Percentiles rank a stretch among this genome's conserved stretches.
phyloP scores from a whole-genome alignment of 768 basidiomycete genomes.

The Russula griseocarnosa region DNA sequence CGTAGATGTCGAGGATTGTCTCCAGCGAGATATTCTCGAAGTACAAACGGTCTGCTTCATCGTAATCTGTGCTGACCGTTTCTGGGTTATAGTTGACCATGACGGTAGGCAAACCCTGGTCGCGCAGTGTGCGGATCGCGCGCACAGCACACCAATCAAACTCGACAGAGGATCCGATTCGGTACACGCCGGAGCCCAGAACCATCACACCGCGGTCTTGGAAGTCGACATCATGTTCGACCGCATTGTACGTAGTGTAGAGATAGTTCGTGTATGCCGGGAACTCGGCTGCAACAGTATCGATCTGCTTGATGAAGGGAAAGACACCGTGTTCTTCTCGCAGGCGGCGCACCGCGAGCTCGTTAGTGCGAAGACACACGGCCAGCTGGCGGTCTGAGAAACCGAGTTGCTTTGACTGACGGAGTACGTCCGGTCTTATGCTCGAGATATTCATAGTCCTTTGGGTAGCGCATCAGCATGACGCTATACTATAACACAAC shows the following conservation, averaged over 20 bases:
- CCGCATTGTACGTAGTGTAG: slow-evolving; percentile 97
- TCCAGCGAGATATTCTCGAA: slow-evolving; percentile 98
- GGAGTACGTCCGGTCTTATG: slow-evolving; percentile 59
- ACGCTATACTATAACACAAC: background rate
- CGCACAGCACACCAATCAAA: slow-evolving; percentile 99
- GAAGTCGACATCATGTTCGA: slow-evolving; percentile 89
- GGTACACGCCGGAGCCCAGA: slow-evolving; percentile 95
- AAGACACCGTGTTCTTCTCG: slow-evolving; percentile 79
- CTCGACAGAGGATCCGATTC: slow-evolving; percentile 98
- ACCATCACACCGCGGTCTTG: slow-evolving; percentile 94
- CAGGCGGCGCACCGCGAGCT: slow-evolving; percentile 86
- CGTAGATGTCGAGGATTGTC: slow-evolving; percentile 95
- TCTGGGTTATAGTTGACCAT: slow-evolving; percentile 99
- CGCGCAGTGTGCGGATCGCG: slow-evolving; percentile 91
- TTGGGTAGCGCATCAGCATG: slow-evolving; percentile 15
- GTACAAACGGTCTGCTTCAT: slow-evolving; percentile 96
- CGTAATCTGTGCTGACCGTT: slow-evolving; percentile 98
- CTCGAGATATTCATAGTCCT: slow-evolving; percentile 64
- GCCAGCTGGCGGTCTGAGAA: slow-evolving; percentile 95
- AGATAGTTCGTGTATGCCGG: slow-evolving; percentile 98
- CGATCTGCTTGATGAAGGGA: slow-evolving; percentile 98
- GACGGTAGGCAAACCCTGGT: slow-evolving; percentile 90
- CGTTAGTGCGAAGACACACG: slow-evolving; percentile 76
- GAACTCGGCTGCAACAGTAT: slow-evolving; percentile 98
- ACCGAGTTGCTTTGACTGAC: slow-evolving; percentile 87